phyloP scores from a whole-genome alignment of 2,329 filamentous ascomycete species.

The Cryphonectria carpinicola region DNA sequence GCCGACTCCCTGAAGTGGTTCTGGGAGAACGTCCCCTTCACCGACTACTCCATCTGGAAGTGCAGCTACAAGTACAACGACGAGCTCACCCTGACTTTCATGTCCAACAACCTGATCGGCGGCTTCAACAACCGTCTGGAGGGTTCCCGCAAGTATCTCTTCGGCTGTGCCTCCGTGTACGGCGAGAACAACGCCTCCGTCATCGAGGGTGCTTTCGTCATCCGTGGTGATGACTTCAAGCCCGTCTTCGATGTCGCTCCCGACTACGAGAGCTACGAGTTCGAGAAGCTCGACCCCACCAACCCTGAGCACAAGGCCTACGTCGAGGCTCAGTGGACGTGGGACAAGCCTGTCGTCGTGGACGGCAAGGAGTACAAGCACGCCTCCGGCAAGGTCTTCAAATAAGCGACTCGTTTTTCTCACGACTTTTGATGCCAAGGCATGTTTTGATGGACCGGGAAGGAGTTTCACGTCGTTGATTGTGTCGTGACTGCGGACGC shows the following conservation, averaged over 20 bases:
- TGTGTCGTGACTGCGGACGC: constrained; percentile 22
- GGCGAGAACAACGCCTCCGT: constrained; percentile 86
- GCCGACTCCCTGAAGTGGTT: constrained; percentile 90
- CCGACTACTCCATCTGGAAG: constrained; percentile 95
- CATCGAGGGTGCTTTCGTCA: constrained; percentile 90
- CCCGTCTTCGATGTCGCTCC: constrained; percentile 96
- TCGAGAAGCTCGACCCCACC: constrained; percentile 92
- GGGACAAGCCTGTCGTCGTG: constrained; percentile 82
- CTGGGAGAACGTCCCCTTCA: constrained; percentile 93
- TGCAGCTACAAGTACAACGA: constrained; percentile 99
- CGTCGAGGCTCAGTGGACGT: constrained; percentile 86
- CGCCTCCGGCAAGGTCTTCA: constrained; percentile 97
- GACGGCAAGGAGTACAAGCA: constrained; percentile 87
- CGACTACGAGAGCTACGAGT: constrained; percentile 94
- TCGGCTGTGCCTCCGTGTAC: constrained; percentile 88
- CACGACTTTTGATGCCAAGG: constrained; percentile 28
- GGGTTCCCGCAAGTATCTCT: constrained; percentile 96
- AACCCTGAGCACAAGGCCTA: constrained; percentile 85
- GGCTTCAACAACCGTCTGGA: constrained; percentile 98
- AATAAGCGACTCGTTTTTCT: constrained; percentile 62
- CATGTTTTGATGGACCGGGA: constrained; percentile 25
- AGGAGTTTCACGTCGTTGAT: constrained; percentile 26
- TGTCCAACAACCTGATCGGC: constrained; percentile 98
- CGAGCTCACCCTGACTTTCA: constrained; percentile 96
- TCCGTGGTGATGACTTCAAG: constrained; percentile 85